Percentiles rank a stretch among this genome's conserved stretches.
Conservation (phyloP, 129 eudicot species). For the Silybum marianum region DNA sequence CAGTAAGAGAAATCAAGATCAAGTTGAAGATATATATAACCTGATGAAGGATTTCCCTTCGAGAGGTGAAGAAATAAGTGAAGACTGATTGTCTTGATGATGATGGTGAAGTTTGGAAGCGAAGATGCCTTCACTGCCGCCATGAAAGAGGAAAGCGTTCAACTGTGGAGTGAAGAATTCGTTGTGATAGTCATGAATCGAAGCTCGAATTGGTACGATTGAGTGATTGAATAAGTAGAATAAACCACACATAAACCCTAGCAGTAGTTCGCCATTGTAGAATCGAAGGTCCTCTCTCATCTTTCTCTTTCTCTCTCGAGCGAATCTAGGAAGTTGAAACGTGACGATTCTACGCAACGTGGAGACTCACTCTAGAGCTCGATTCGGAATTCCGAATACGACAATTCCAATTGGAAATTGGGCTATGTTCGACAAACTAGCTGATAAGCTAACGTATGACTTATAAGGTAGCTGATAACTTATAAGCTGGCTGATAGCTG, state of each 20-base stretch:
- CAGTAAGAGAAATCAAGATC: neutral
- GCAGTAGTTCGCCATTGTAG: slow-evolving; percentile 5
- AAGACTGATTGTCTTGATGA: slow-evolving; percentile 10
- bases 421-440: no score
- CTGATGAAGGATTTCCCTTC: slow-evolving; percentile 68
- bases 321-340: neutral
- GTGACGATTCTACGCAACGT: slow-evolving; percentile 23
- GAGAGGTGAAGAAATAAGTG: slow-evolving; percentile 33
- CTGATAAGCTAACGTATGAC: no score
- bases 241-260: slow-evolving; percentile 28
- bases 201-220: slow-evolving; percentile 31
- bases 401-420: no score
- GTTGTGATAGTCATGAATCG: slow-evolving; percentile 60
- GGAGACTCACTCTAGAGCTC: slow-evolving; percentile 14
- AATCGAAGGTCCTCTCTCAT: slow-evolving; percentile 25
- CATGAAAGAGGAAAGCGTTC: slow-evolving; percentile 71
- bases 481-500: no score
- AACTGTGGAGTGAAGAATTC: slow-evolving; percentile 49
- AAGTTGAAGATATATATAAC: slow-evolving; percentile 21
- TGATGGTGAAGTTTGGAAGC: slow-evolving; percentile 46
- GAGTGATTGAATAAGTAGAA: slow-evolving; percentile 20
- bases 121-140: slow-evolving; percentile 78
- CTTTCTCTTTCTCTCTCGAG: slow-evolving; percentile 7
- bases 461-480: no score
- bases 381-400: neutral